These are phyloP conservation scores for Hypoxylon trugodes DNA, from an alignment of 495 filamentous ascomycete genomes.

Conservation along the genomic window DNA sequence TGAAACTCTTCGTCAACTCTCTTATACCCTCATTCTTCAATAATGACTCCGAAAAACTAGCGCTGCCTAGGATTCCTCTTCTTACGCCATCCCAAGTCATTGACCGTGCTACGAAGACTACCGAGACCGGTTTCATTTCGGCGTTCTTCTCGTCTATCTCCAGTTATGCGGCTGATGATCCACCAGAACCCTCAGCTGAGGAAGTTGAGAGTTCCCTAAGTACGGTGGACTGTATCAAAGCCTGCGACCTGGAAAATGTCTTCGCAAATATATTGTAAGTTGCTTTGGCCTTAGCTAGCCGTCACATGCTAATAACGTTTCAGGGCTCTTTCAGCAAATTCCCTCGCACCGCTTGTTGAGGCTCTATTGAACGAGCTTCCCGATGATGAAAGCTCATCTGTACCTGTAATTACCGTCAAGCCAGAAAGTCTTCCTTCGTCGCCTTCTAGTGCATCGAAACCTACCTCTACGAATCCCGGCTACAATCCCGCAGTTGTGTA, in stretches of 20 bases:
- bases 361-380: constrained; percentile 84
- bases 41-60: constrained; percentile 71
- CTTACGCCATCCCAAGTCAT: constrained; percentile 93
- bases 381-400: constrained; percentile 79
- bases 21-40: constrained; percentile 86
- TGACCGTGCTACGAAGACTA: constrained; percentile 78
- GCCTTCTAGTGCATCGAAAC: constrained; percentile 66
- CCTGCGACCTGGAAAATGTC: constrained; percentile 84
- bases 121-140: constrained; percentile 86
- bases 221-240: constrained; percentile 92
- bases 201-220: constrained; percentile 95
- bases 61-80: constrained; percentile 84
- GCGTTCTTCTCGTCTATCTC: constrained; percentile 95
- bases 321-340: constrained; percentile 73
- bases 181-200: constrained; percentile 95
- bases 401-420: constrained; percentile 80
- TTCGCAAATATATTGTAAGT: constrained; percentile 85
- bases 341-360: constrained; percentile 72
- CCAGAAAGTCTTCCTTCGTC: constrained; percentile 71
- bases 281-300: neutral
- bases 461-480: constrained; percentile 58
- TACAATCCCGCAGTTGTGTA: constrained; percentile 92
- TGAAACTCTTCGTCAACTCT: constrained; percentile 96
- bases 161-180: constrained; percentile 98
- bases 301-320: constrained; percentile 2